Evolutionary conservation across 75 land plant genomes (phyloP), one percentile per base, ranked within the genome.

Genomic region (Selaginella moellendorffii): DNA sequence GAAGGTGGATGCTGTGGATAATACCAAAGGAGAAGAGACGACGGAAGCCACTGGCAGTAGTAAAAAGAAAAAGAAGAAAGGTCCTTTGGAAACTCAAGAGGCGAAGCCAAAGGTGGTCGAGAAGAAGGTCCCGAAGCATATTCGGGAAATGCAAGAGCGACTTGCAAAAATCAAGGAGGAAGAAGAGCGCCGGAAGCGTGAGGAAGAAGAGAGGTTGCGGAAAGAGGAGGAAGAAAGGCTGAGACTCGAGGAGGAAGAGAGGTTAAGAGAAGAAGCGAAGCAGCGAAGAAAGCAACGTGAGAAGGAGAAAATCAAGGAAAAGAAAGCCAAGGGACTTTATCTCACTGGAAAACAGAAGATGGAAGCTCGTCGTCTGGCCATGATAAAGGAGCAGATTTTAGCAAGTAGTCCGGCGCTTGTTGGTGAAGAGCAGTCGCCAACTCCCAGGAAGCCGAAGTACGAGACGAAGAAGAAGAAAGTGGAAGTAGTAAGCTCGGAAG

Each of bases 341-440:
- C 68, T 92, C 24, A 92, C 93, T n/a, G 95, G 76, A 0, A 92
- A 88, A 66, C 86, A 88, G 62, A 92, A 83, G 71, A 86, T 88
- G 69, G 95, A 85, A 72, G 76, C 73, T 2, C 76, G 72, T n/a
- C 61, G 86, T 62, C 46, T 73, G 20, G 90, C 84, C 27, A 65
- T 81, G 24, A 81, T 85, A 87, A 85, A 87, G 59, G 87, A 79
- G 42, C 98, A 93, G 71, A 67, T 88, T 25, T 79, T 88, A 10
- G 76, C 71, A 0, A 64, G 67, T 24, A 73, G 73, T 61, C 72
- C 26, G 26, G 75, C 69, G 21, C 52, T 54, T 60, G 28, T 70
- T 62, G 27, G 54, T 29, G 65, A 61, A 31, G 72, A 42, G 56
- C 66, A 72, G 36, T 26, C 21, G 28, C 26, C 74, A 24, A 42